Evolutionary conservation across 345 rosid species (phyloP).

Genomic region (Cardamine resedifolia): DNA sequence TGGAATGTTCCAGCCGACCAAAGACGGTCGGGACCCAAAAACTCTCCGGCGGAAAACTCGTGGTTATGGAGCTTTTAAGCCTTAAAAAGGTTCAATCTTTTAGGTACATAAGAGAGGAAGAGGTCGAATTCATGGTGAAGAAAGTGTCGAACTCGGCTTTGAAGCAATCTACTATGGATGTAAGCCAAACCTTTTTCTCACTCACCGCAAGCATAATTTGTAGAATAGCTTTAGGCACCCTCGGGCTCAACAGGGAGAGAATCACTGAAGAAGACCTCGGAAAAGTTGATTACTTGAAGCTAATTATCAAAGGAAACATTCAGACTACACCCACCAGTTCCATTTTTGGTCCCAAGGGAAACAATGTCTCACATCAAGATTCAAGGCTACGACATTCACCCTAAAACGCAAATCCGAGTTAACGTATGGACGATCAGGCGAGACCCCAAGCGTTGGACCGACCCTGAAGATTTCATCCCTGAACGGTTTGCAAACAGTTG

Average conservation of each 20-base stretch:
- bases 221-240: constrained; percentile 46
- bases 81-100: constrained; percentile 38
- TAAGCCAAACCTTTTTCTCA: constrained; percentile 32
- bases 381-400: constrained; percentile 45
- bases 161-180: constrained; percentile 23
- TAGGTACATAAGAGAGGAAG: constrained; percentile 43
- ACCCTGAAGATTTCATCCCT: constrained; percentile 49
- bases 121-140: constrained; percentile 35
- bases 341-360: constrained; percentile 41
- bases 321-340: constrained; percentile 62
- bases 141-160: constrained; percentile 28
- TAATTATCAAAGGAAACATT: constrained; percentile 59
- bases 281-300: too few relatives aligned
- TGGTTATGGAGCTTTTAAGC: constrained; percentile 43
- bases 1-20: constrained; percentile 49
- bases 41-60: constrained; percentile 49
- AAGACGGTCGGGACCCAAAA: constrained; percentile 26
- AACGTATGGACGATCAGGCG: constrained; percentile 55
- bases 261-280: constrained; percentile 55
- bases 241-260: constrained; percentile 42
- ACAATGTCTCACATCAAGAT: constrained; percentile 47
- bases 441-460: constrained; percentile 48
- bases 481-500: too few relatives aligned
- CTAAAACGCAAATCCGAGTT: constrained; percentile 45
- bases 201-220: constrained; percentile 41